Evolutionary conservation across 1,284 basidiomycete species (phyloP), one percentile per base, ranked within the genome.

Genomic region (Ustilago cynodontis): DNA sequence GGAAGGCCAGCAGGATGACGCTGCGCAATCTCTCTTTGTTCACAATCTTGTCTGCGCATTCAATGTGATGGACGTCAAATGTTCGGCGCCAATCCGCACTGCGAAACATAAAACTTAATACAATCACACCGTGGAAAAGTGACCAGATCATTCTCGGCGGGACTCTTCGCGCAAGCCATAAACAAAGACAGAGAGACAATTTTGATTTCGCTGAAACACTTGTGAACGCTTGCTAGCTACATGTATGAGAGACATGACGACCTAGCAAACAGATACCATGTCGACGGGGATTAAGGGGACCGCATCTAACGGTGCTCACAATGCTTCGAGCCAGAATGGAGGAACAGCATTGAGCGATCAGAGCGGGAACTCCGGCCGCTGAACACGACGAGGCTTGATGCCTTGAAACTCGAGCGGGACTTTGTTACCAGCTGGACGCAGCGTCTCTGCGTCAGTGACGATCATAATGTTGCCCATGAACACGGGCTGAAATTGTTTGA

Each of bases 381-480:
- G 3, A 14, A 49, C 24, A 13, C 60, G 60, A 20, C 20, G 22
- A 29, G 60, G 60, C 8, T 22, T 29, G 31, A 13, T 33, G 33
- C 45, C 60, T 1, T 55, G 45, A n/a, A 62, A 62, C 2, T 3
- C 24, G 4, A 43, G 60, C 10, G 26, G n/a, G 22, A 10, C 18
- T 37, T 16, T n/a, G n/a, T 39, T 37, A 18, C 22, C 28, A 4
- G 18, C 20, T 11, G 29, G 35, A 2, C 11, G 3, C 24, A 62
- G 11, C 0, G 53, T 62, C n/a, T 55, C 53, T 26, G 60, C 52
- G 2, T 62, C 60, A 10, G 53, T 50, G 2, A 62, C 53, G 26
- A 62, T 11, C 16, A 56, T 22, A 22, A 62, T 14, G 1, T 62
- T 28, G 33, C 60, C 52, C 3, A 33, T 55, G 11, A 50, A 54